Conservation (phyloP, 2,329 filamentous ascomycete genomes). For the Ophiostoma novo-ulmi region DNA sequence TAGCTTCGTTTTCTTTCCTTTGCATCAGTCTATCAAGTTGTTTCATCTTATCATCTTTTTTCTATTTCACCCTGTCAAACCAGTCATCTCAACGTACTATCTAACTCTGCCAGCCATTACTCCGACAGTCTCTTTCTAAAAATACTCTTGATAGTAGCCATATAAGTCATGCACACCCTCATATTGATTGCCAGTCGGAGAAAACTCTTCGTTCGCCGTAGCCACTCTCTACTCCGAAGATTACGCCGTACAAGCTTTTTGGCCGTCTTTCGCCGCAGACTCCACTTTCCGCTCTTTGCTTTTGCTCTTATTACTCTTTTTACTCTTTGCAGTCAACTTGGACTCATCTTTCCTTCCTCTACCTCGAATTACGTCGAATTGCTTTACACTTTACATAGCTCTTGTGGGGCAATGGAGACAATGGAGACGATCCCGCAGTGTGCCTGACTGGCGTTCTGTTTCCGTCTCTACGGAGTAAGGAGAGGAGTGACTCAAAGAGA, state of each 20-base stretch:
- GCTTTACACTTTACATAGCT: background rate
- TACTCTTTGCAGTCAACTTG: background rate
- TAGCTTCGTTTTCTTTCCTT: background rate
- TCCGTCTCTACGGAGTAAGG: constrained; percentile 1
- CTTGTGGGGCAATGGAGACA: background rate
- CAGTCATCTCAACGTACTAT: background rate
- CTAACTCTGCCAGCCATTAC: background rate
- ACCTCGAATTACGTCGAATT: background rate
- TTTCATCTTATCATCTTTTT: background rate
- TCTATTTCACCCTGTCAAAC: background rate
- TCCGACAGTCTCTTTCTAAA: background rate
- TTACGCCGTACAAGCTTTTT: background rate
- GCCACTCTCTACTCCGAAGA: constrained; percentile 1
- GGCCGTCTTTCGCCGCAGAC: constrained; percentile 1
- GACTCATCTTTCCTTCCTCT: background rate
- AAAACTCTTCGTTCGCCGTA: constrained; percentile 8
- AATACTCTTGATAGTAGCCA: background rate
- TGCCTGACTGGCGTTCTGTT: background rate
- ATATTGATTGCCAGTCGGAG: background rate
- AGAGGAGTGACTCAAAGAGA: background rate
- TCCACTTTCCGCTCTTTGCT: background rate
- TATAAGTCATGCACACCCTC: background rate
- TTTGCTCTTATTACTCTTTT: too few species aligned
- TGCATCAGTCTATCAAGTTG: background rate
- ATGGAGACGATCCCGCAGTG: constrained; percentile 7